Evolutionary conservation across 129 eudicot species (phyloP).

Genomic region (Deinandra increscens): DNA sequence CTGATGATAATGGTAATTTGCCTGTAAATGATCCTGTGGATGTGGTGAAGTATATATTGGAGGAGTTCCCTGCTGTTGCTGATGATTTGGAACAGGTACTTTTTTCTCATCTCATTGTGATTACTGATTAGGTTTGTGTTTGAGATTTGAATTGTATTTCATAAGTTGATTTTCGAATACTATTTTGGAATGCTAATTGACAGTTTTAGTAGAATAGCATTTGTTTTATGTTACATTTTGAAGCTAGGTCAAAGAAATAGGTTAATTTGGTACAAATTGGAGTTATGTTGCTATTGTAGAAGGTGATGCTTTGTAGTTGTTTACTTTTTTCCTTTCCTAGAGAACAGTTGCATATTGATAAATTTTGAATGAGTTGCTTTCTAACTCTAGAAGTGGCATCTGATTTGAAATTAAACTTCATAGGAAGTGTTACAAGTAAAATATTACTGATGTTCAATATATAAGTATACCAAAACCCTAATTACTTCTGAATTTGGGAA

Average conservation of each 20-base stretch:
- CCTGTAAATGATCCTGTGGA: conserved; percentile 47
- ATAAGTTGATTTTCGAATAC: background rate
- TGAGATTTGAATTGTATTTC: background rate
- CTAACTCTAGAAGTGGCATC: background rate
- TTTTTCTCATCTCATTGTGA: background rate
- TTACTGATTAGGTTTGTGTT: background rate
- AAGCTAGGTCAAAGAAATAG: conserved; percentile 23
- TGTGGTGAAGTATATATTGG: conserved; percentile 53
- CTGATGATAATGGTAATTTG: conserved; percentile 24
- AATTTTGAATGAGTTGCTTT: too few species aligned
- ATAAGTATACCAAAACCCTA: background rate
- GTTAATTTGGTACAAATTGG: background rate
- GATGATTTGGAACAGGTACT: conserved; percentile 84
- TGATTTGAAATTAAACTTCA: background rate
- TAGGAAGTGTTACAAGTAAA: background rate
- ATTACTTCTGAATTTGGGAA: background rate
- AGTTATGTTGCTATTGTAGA: conserved; percentile 12
- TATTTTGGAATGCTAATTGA: too few species aligned
- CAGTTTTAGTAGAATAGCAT: conserved; percentile 2
- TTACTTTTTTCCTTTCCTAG: too few species aligned
- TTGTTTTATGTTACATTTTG: background rate
- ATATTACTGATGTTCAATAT: background rate
- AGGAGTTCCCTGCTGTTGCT: conserved; percentile 83
- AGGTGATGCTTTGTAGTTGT: conserved; percentile 19
- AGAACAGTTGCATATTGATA: too few species aligned